A percentile compares a stretch with the other conserved stretches of the same genome.
Conservation (phyloP, 179 eudicot species). For the Dionaea muscipula region DNA sequence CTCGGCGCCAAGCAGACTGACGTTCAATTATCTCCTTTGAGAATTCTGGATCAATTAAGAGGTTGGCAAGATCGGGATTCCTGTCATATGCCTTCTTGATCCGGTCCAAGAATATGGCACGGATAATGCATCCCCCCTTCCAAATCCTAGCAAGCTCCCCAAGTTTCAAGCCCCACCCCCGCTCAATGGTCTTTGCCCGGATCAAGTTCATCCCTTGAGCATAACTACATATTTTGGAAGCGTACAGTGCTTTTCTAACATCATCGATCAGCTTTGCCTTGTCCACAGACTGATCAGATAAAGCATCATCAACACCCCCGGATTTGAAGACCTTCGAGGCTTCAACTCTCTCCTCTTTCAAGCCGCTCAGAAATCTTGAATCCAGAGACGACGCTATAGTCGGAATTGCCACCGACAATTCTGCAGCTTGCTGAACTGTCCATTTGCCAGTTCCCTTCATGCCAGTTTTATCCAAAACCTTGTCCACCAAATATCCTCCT, state of each 20-base stretch:
- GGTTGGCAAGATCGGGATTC: slow-evolving; percentile 60
- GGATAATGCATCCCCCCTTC: slow-evolving; percentile 91
- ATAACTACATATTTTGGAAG: slow-evolving; percentile 78
- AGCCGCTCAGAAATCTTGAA: slow-evolving; percentile 74
- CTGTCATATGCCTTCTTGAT: slow-evolving; percentile 86
- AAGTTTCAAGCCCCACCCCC: slow-evolving; percentile 70
- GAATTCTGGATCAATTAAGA: slow-evolving; percentile 73
- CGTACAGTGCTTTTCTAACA: slow-evolving; percentile 75
- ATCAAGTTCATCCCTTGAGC: slow-evolving; percentile 93
- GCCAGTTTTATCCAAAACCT: slow-evolving; percentile 82
- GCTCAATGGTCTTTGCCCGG: slow-evolving; percentile 63
- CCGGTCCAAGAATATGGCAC: slow-evolving; percentile 82
- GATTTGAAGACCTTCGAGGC: slow-evolving; percentile 67
- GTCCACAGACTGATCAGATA: slow-evolving; percentile 45
- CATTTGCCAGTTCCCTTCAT: slow-evolving; percentile 92
- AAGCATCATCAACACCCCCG: slow-evolving; percentile 35
- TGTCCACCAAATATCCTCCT: slow-evolving; percentile 69
- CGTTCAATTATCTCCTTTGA: slow-evolving; percentile 68
- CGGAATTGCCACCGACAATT: slow-evolving; percentile 71
- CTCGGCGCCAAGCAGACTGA: slow-evolving; percentile 80
- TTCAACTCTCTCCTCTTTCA: slow-evolving; percentile 73
- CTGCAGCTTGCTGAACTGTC: slow-evolving; percentile 97
- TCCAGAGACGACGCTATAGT: slow-evolving; percentile 80
- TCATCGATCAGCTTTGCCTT: slow-evolving; percentile 66
- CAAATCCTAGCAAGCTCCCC: slow-evolving; percentile 90